Percentiles rank a stretch among this genome's conserved stretches.
These are phyloP conservation scores for Kwoniella heveanensis DNA, from an alignment of 768 basidiomycete species.

Conservation along the genomic window DNA sequence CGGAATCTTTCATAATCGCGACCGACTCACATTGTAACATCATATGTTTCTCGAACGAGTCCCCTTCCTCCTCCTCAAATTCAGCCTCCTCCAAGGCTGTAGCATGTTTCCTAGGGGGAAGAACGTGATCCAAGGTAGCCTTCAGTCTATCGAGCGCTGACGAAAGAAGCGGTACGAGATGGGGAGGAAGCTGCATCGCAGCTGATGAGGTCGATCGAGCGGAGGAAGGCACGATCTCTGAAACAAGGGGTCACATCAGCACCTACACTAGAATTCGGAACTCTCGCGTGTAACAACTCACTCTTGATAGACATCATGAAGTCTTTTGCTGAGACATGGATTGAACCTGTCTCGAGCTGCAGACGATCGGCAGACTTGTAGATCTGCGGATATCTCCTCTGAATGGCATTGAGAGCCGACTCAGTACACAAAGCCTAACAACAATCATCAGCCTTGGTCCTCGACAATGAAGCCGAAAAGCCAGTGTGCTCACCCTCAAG, in stretches of 20 bases:
- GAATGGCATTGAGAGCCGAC: constrained; percentile 92
- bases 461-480: background rate
- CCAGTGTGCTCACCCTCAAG: constrained; percentile 68
- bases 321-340: constrained; percentile 79
- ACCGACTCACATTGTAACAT: constrained; percentile 72
- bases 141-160: constrained; percentile 73
- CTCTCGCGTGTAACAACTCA: constrained; percentile 60
- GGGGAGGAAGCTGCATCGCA: constrained; percentile 79
- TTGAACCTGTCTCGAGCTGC: constrained; percentile 79
- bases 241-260: background rate
- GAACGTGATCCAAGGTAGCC: constrained; percentile 67
- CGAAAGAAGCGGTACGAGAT: constrained; percentile 76
- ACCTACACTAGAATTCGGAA: too few species aligned
- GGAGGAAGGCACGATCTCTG: constrained; percentile 92
- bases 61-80: constrained; percentile 78
- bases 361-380: constrained; percentile 88
- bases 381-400: constrained; percentile 93
- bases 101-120: constrained; percentile 78
- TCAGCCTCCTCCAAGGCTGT: constrained; percentile 92
- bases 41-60: constrained; percentile 85
- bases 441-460: background rate
- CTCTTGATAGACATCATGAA: constrained; percentile 98
- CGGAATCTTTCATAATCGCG: background rate
- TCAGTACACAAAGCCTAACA: constrained; percentile 88
- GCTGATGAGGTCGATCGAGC: constrained; percentile 84